Evolutionary conservation across 768 basidiomycete species (phyloP), one percentile per base, ranked within the genome.

Genomic region (Baorangia bicolor): DNA sequence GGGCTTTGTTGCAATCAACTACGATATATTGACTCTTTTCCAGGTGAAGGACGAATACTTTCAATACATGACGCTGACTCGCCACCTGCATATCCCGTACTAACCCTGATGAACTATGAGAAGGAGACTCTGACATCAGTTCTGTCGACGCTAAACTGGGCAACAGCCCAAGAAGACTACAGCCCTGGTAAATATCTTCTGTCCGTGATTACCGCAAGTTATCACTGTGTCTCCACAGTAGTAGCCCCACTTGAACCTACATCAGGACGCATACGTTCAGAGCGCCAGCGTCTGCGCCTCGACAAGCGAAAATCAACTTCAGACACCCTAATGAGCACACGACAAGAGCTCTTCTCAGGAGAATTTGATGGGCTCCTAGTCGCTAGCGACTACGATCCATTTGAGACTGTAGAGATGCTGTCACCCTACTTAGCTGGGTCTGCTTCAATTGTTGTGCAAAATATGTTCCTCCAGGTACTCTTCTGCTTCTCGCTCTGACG

Each of bases 281-380:
- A 91, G 34, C 82, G 84, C 48, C 88, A 92, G 67, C 86, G 83
- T 61, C 64, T 76, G 30, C 81, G 91, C 28, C 71, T 91, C 20
- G 84, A 83, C 63, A 94, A 93, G 71, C 85, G 94, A 41, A 92
- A 88, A 68, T 77, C 75, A 5, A 81, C 84, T n/a, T 77, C 82
- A 5, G 84, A 89, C 35, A 67, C 79, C 33, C 72, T 97, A 11
- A 75, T 77, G 51, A 77, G 70, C 39, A 84, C 83, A 20, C 81
- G 95, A 33, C 84, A 90, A 53, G 94, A 96, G 49, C 76, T 95
- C 5, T 94, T 94, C 64, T 70, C 75, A 2, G 96, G 94, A 21
- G 90, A 87, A 63, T 99, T 94, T 71, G 94, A 98, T 54, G 88
- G 86, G 90, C 77, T 98, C 23, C 71, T 97, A 47, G 72, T 98